Percentiles rank a stretch among this genome's conserved stretches.
phyloP scores from a whole-genome alignment of 2,329 filamentous ascomycete genomes.

The Pseudogymnoascus sp. region DNA sequence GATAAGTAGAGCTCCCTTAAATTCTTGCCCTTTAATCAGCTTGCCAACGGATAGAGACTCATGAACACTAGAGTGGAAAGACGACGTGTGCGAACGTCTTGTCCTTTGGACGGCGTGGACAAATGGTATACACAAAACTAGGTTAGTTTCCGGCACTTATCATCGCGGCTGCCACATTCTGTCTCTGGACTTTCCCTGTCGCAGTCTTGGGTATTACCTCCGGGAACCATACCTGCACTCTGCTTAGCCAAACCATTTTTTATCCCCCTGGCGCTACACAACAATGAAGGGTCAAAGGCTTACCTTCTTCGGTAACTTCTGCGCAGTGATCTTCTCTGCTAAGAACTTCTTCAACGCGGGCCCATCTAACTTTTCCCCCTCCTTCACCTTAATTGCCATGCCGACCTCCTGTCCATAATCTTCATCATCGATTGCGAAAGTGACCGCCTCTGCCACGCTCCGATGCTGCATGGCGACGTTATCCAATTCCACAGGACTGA shows the following conservation, averaged over 20 bases:
- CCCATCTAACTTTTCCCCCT: conserved; percentile 47
- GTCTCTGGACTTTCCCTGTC: conserved; percentile 81
- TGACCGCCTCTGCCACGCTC: conserved; percentile 68
- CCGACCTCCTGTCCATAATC: conserved; percentile 78
- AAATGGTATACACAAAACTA: too few relatives aligned
- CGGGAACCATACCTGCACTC: conserved; percentile 79
- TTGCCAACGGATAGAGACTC: too few relatives aligned
- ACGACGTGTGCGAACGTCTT: neutral
- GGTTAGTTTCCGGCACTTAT: conserved; percentile 57
- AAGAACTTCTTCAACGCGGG: conserved; percentile 64
- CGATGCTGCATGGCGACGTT: conserved; percentile 69
- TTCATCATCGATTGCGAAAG: conserved; percentile 75
- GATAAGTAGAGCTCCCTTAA: too few relatives aligned
- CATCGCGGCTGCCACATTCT: conserved; percentile 82
- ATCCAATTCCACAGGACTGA: conserved; percentile 80
- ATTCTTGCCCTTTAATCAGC: too few relatives aligned
- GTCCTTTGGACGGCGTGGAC: too few relatives aligned
- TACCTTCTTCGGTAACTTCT: conserved; percentile 81
- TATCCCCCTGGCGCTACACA: too few relatives aligned
- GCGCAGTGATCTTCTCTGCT: conserved; percentile 64
- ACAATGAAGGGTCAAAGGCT: too few relatives aligned
- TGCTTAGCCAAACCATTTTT: too few relatives aligned
- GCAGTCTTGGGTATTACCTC: conserved; percentile 83
- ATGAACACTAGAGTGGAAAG: conserved; percentile 3
- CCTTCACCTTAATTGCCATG: conserved; percentile 68